Base-by-base conservation (phyloP, 1,284 basidiomycete species). In the Puccinia sorghi region DNA sequence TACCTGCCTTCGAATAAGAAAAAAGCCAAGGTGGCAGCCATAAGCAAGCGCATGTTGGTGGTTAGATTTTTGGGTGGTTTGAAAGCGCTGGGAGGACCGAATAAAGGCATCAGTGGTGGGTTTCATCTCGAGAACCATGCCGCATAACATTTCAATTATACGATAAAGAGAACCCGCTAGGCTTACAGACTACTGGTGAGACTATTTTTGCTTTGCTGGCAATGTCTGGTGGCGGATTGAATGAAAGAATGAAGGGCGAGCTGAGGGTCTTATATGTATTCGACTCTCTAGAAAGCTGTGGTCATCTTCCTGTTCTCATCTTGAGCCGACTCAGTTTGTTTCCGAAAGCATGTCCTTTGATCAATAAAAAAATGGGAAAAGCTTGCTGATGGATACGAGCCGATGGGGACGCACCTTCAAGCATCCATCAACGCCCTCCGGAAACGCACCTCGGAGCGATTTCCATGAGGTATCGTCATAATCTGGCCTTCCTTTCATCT, bases 31-130 rank as follows among this genome's bases (percentile, higher is more conserved):
- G 64, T 22, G 22, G 48, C 37, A 22, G 48, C 27, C 37, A 52
- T 27, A 37, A 27, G n/a, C 43, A 67, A 67, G 43, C 48, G 64
- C 64, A 67, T 67, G 17, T 67, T 67, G 12, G 9, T 4, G 20
- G 39, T 37, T 67, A 43, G 6, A 0, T 48, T 43, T 66, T 0
- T n/a, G 39, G 46, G 9, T 39, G 43, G 27, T 0, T 67, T 52
- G 0, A 22, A 22, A 7, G 9, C 11, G 15, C 43, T 46, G 64
- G 22, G 39, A 32, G 20, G 57, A 39, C 25, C 22, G 20, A 43
- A 17, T 46, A 27, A 3, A 61, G 41, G 20, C 32, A 48, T 46
- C 22, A 52, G 20, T 52, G 20, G 20, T 2, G 8, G 43, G 2
- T 32, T 32, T 32, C 32, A 32, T 52, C n/a, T 11, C 50, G 50